Base-by-base conservation (phyloP, 2,329 filamentous ascomycete species). In the Blumeria hordei region DNA sequence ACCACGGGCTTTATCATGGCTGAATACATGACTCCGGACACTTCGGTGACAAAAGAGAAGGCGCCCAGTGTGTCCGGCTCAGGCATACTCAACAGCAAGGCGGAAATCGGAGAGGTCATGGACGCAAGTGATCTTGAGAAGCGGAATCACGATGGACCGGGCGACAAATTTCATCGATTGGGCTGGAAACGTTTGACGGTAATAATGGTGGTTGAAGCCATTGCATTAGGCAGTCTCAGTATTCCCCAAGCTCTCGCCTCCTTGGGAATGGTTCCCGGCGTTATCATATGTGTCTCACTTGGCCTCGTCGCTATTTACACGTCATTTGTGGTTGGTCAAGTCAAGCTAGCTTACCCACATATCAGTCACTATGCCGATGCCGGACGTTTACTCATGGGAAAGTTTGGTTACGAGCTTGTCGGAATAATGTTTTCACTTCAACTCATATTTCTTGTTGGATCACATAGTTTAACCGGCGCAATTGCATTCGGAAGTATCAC, bases 381-480 rank as follows among this genome's bases (percentile, higher is more conserved):
- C 2, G 76, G 75, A 11, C 67, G 72, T 47, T 65, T 80, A 14
- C 65, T 80, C 18, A 66, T 68, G 53, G 78, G 78, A 0, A 64
- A 61, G 8, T 66, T 72, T 44, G 75, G 74, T 1, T 69, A 71
- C 34, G 72, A 77, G 59, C 57, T 80, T 35, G 66, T 77, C 53
- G 75, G 74, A 3, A 62, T 68, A 14, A 72, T 69, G 6, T 73
- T 75, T 59, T 65, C 72, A 5, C 62, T 80, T 21, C 72, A 80
- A 59, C 66, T 80, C 14, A 64, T 80, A n/a, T 80, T 81, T 65
- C 70, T 78, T 59, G 76, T 79, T 69, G 75, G 72, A 14, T 76
- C 74, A 34, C 79, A 82, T 62, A 67, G 80, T 34, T 67, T 80
- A 57, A 77, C 75, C 0, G 79, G 78, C 61, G 70, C 69, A n/a